These are phyloP conservation scores for Ceraceosorus guamensis DNA, from an alignment of 1,284 basidiomycete species.

Conservation along the genomic window DNA sequence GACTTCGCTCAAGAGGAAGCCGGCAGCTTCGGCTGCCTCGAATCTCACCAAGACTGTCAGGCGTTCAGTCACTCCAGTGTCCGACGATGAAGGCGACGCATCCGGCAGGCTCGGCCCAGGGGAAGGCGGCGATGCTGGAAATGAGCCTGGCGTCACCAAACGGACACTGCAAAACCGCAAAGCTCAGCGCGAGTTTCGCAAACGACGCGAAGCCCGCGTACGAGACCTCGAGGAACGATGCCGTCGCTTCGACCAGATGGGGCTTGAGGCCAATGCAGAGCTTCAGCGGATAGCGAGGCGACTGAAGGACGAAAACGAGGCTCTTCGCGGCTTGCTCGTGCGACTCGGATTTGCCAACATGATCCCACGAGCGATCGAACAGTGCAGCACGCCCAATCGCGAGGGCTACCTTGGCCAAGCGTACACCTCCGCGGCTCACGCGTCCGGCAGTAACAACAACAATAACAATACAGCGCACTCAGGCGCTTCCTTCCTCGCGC, in stretches of 20 bases:
- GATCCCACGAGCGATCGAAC: constrained; percentile 26
- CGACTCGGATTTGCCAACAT: constrained; percentile 36
- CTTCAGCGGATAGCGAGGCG: constrained; percentile 31
- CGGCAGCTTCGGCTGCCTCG: no score
- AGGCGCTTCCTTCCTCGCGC: no score
- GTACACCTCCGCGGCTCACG: no score
- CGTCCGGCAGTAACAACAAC: no score
- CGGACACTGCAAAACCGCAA: constrained; percentile 38
- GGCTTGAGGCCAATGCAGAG: constrained; percentile 39
- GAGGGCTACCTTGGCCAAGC: no score
- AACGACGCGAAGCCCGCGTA: constrained; percentile 38
- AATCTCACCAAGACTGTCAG: background rate
- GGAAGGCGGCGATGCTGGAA: constrained; percentile 13
- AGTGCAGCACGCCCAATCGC: no score
- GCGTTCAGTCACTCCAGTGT: background rate
- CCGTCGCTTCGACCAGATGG: constrained; percentile 40
- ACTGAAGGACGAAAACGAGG: constrained; percentile 43
- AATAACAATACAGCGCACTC: no score
- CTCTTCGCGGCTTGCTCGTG: constrained; percentile 30
- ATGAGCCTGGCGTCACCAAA: constrained; percentile 34
- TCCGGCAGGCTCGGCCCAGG: background rate
- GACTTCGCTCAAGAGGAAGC: no score
- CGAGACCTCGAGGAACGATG: constrained; percentile 39
- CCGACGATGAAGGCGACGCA: background rate
- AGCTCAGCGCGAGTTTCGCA: constrained; percentile 41